These are phyloP conservation scores for Psilocybe cubensis DNA, from an alignment of 768 basidiomycete species.

Conservation along the genomic window DNA sequence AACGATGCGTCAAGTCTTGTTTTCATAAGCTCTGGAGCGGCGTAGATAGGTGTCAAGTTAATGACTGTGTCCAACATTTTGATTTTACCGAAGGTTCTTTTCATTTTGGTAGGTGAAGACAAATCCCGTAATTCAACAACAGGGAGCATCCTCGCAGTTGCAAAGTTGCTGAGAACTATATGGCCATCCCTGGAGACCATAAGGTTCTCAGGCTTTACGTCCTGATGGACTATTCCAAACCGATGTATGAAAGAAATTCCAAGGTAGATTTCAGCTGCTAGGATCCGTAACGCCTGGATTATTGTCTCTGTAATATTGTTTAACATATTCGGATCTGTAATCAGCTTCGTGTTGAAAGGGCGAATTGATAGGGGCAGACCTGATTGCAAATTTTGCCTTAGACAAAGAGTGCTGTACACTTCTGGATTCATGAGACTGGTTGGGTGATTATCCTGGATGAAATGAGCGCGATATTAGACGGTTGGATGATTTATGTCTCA, in stretches of 20 bases:
- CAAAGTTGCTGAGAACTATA: conserved; percentile 65
- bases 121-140: background rate
- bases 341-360: background rate
- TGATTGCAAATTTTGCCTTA: background rate
- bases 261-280: conserved; percentile 36
- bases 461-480: background rate
- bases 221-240: conserved; percentile 68
- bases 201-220: conserved; percentile 71
- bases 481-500: background rate
- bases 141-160: conserved; percentile 46
- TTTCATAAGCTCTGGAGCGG: conserved; percentile 37
- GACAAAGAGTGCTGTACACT: conserved; percentile 28
- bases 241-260: conserved; percentile 49
- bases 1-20: conserved; percentile 26
- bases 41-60: conserved; percentile 38
- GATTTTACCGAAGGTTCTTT: conserved; percentile 13
- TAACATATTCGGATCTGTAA: background rate
- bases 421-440: conserved; percentile 31
- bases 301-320: background rate
- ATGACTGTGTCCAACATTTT: conserved; percentile 26
- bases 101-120: background rate
- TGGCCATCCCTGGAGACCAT: conserved; percentile 53
- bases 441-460: conserved; percentile 33
- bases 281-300: conserved; percentile 25
- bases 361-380: background rate